Evolutionary conservation across 768 basidiomycete genomes (phyloP), one percentile per base, ranked within the genome.

Genomic region (Daedaleopsis nitida): DNA sequence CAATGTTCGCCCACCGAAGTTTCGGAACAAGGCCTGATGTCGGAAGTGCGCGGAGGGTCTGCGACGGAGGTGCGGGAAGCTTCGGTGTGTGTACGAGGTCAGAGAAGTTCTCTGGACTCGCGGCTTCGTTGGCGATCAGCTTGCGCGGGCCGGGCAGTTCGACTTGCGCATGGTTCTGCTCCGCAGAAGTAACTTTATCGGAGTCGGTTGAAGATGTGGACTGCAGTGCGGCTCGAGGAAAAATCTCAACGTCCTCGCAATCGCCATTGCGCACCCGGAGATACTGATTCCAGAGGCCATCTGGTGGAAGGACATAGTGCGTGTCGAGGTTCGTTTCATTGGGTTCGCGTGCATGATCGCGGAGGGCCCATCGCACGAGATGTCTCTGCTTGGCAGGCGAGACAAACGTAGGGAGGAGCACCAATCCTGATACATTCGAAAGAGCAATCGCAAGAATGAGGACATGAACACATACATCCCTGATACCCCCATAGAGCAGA

Each of bases 1-100:
- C 96, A 52, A 99, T 89, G 68, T 96, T 98, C 1, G 94, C 90
- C 96, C 96, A 99, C 51, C 96, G 83, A 51, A 99, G 72, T 71
- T 92, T 95, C 6, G 78, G 79, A 16, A 96, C 67, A 14, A 98
- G 81, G 27, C 81, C 75, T 0, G 83, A 83, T 1, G 84, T 76
- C 3, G 73, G 71, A 9, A 77, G 71, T 1, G 88, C 80, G 12
- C 74, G 78, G 3, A 83, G 77, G 2, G 85, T 85, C 1, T 79
- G 70, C 3, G 92, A 92, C 10, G 95, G 91, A 4, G 83, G 75
- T 3, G 83, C 80, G 5, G 84, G 82, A 5, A 78, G 84, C 70
- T 89, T 90, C 0, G 87, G 83, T 1, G 81, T 77, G 10, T 78
- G 72, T 0, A 80, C 77, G 27, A 96, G 77, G 11, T 74, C 59